Evolutionary conservation across 2,329 filamentous ascomycete genomes (phyloP).

Genomic region (Aspergillus melleus): DNA sequence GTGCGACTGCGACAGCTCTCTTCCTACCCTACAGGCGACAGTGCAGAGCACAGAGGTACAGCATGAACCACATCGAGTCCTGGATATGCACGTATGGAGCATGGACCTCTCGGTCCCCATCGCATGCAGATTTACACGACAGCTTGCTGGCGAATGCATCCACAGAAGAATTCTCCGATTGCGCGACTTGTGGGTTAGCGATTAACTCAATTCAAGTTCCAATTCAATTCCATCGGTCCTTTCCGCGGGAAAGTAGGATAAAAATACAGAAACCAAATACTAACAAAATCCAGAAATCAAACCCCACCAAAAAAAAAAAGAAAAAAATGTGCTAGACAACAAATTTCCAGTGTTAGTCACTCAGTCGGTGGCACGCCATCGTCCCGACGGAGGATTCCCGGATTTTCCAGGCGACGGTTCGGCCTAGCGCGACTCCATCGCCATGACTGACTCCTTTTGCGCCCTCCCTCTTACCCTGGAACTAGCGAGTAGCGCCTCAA

Average conservation of each 20-base stretch:
- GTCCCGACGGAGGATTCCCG: constrained; percentile 8
- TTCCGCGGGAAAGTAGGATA: constrained; percentile 8
- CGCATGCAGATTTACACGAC: constrained; percentile 1
- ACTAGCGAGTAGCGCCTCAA: constrained; percentile 7
- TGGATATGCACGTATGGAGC: background rate
- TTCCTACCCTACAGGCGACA: background rate
- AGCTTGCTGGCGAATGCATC: background rate
- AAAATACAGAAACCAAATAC: background rate
- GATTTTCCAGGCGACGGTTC: background rate
- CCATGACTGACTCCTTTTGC: background rate
- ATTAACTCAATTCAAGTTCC: background rate
- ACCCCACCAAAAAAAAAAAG: background rate
- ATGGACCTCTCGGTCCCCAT: background rate
- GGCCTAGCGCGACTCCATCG: constrained; percentile 4
- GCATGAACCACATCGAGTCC: background rate
- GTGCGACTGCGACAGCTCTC: background rate
- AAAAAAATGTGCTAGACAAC: background rate
- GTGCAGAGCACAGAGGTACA: background rate
- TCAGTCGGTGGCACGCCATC: background rate
- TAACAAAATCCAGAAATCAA: background rate
- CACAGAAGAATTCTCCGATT: constrained; percentile 1
- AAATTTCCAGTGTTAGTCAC: background rate
- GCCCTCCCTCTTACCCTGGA: too few species aligned
- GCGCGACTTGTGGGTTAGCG: background rate
- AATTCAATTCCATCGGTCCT: constrained; percentile 3